These are phyloP conservation scores for Aspergillus clavatus DNA, from an alignment of 2,329 filamentous ascomycete genomes.

Conservation along the genomic window DNA sequence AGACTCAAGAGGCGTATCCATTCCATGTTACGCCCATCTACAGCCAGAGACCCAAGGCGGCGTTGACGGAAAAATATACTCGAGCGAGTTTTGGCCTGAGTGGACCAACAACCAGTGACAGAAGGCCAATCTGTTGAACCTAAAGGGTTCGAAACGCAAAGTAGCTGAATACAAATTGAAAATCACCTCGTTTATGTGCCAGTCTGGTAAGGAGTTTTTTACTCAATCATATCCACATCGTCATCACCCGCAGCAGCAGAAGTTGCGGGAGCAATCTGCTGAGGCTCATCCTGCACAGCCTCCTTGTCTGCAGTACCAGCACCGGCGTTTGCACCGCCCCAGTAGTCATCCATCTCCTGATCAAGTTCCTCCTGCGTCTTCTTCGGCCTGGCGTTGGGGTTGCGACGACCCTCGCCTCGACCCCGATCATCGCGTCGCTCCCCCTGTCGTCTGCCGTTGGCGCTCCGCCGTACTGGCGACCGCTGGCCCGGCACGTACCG, in stretches of 20 bases:
- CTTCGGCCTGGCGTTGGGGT: constrained; percentile 56
- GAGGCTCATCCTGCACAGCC: constrained; percentile 17
- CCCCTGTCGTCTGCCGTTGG: constrained; percentile 47
- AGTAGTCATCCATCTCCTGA: constrained; percentile 96
- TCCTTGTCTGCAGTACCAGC: constrained; percentile 38
- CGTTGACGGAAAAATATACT: background rate
- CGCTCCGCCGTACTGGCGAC: constrained; percentile 37
- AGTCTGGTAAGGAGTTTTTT: constrained; percentile 7
- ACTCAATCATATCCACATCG: constrained; percentile 70
- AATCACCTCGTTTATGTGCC: background rate
- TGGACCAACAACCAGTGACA: too few species aligned
- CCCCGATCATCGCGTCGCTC: constrained; percentile 25
- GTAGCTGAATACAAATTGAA: background rate
- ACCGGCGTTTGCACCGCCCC: constrained; percentile 48
- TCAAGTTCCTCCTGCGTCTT: constrained; percentile 92
- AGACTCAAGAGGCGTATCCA: too few species aligned
- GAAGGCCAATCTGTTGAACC: background rate
- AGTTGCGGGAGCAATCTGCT: constrained; percentile 26
- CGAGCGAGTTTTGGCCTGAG: background rate
- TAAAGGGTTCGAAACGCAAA: background rate
- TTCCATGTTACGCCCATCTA: too few species aligned
- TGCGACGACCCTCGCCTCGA: constrained; percentile 33
- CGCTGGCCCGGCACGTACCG: constrained; percentile 66
- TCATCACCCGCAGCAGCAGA: constrained; percentile 41
- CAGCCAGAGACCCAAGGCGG: too few species aligned